Evolutionary conservation across 2,329 filamentous ascomycete species (phyloP), one percentile per base, ranked within the genome.

Genomic region (Pseudopyrenochaeta lycopersici): DNA sequence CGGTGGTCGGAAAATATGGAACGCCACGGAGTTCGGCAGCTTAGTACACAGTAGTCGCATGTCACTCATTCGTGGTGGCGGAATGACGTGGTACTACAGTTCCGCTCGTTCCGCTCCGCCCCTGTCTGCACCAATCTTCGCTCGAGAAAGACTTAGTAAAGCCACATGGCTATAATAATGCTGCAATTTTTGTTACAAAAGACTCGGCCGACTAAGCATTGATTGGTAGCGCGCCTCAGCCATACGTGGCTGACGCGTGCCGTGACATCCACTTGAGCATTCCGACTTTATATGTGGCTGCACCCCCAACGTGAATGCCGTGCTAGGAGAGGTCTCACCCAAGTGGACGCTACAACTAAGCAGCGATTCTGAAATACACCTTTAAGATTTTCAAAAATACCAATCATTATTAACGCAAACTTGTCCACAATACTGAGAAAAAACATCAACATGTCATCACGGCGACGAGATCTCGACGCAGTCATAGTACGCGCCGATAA

Each of bases 401-500:
- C 20, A 23, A 15, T 20, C 30, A 36, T 32, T n/a, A n/a, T n/a
- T n/a, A 30, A 20, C 29, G 3, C 17, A 33, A 23, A 47, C 11
- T 6, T 10, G 29, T 39, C 29, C 17, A 11, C 30, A 40, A 21
- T 17, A 4, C 18, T 12, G 12, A 42, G 29, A 41, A 41, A 32
- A 46, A 30, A 29, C 12, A 31, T 32, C 44, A 44, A 15, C 18
- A 63, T 49, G 52, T 44, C 56, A 21, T 41, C 39, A 29, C 23
- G 23, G 12, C 39, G 39, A 29, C 39, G 39, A 41, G 39, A 41
- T n/a, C 52, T 63, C 33, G 56, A 63, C 23, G 45, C 58, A 40
- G 58, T 56, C 31, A 47, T 63, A 21, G 53, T 56, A 31, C 54
- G 60, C 20, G 60, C 58, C 23, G 60, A 63, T 39, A 46, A 59